A percentile compares a stretch with the other conserved stretches of the same genome.
Evolutionary conservation across 1,139 yeast species (phyloP).

Genomic region (Saccharomyces hybrid): DNA sequence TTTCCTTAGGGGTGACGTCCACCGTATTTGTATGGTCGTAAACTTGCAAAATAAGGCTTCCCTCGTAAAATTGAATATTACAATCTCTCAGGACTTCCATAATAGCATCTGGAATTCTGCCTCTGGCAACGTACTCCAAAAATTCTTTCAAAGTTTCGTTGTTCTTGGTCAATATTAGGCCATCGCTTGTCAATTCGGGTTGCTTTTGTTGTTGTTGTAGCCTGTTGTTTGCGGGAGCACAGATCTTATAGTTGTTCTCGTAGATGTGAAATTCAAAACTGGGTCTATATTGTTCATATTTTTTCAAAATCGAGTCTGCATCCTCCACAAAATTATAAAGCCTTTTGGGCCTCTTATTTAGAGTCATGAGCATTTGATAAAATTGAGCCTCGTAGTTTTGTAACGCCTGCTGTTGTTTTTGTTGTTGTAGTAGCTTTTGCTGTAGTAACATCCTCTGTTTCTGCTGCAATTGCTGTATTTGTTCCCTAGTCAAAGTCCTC

Average conservation of each 20-base stretch:
- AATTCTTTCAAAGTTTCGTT: constrained; percentile 78
- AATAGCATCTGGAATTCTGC: constrained; percentile 85
- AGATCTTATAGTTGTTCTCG: constrained; percentile 69
- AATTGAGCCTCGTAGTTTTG: constrained; percentile 41
- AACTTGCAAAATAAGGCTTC: constrained; percentile 77
- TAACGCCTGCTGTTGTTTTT: constrained; percentile 39
- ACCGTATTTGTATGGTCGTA: constrained; percentile 59
- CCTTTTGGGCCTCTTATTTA: constrained; percentile 36
- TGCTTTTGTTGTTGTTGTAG: constrained; percentile 34
- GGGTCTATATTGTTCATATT: constrained; percentile 72
- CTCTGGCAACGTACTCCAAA: constrained; percentile 67
- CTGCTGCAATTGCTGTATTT: constrained; percentile 27
- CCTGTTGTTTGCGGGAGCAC: constrained; percentile 33
- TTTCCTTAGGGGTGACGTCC: constrained; percentile 22
- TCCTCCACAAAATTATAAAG: constrained; percentile 62
- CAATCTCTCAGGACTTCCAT: constrained; percentile 85
- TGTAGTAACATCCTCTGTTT: constrained; percentile 31
- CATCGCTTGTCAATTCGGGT: constrained; percentile 39
- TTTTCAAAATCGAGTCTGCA: constrained; percentile 62
- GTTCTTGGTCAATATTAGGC: constrained; percentile 72
- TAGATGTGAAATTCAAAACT: constrained; percentile 84
- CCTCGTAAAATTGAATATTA: constrained; percentile 76
- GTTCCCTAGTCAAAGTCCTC: constrained; percentile 10
- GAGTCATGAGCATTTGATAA: constrained; percentile 27
- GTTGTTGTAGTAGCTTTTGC: constrained; percentile 33